Evolutionary conservation across 257 asterid species (phyloP), one percentile per base, ranked within the genome.

Genomic region (Rauvolfia tetraphylla): DNA sequence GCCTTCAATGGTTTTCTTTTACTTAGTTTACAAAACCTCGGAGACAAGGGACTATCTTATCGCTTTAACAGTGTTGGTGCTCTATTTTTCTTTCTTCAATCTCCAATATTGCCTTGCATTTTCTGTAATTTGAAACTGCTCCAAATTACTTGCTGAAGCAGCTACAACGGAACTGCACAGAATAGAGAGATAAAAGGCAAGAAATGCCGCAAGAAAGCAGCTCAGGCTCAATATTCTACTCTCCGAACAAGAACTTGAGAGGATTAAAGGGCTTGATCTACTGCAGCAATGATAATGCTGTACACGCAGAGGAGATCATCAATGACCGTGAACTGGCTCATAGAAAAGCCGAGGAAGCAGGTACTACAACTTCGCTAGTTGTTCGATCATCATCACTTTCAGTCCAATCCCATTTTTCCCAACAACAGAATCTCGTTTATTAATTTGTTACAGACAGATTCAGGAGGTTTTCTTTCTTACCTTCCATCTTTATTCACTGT

Each of bases 281-380:
- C 87, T 83, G 72, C 86, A 75, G 25, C 42, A 86, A 71, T 39
- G 59, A 74, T 59, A 76, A 80, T 39, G 71, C 85, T 51, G 79
- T 89, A 5, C 39, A 79, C 51, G 80, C 87, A 2, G 98, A 89
- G 39, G 96, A 91, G 66, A 85, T 80, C 61, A 86, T 91, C 86
- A 85, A 81, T 54, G 94, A 92, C 73, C 93, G 83, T 11, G 98
- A 86, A 77, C 83, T 92, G 80, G 98, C 97, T 22, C 96, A 89
- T 33, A 79, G 98, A 73, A 92, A 91, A 88, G 94, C 98, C n/a
- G 96, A 90, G 20, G 93, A 89, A 89, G 89, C 97, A 84, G 97
- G 96, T 92, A 81, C 25, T n/a, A 41, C 4, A 6, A 41, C 6
- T 51, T 15, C 11, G 14, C 17, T 15, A 2, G 9, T 17, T 25